Evolutionary conservation across 176 grass and related monocot species (phyloP), one percentile per base, ranked within the genome.

Genomic region (Zea luxurians): DNA sequence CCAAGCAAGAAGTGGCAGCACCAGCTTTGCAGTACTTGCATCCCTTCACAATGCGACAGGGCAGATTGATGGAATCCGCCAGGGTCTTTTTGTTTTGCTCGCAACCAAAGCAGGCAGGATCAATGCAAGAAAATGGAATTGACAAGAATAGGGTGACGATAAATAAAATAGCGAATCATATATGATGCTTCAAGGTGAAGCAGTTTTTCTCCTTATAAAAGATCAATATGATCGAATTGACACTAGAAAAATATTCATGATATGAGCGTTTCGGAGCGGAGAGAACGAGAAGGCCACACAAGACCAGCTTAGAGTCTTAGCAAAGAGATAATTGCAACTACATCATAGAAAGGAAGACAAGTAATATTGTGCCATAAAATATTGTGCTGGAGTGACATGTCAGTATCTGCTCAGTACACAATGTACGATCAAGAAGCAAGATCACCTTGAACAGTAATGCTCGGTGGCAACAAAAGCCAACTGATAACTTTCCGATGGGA

Each of bases 391-490:
- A 45, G 7, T 15, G 12, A 8, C 40, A 59, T 67, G 46, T 35
- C 13, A 21, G 27, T 16, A 68, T 67, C 7, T 42, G 12, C 54
- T 18, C 1, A 80, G 6, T 11, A 61, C 52, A 86, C 59, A 54
- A 52, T 43, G 10, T 10, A 76, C 10, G 76, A 60, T 36, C 3
- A 48, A 35, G 46, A 71, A 50, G 13, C 45, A 85, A 50, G 74
- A 74, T 84, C 61, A 89, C 93, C 90, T 97, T 97, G 71, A 97
- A 97, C n/a, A 97, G 74, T 16, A 93, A 66, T 0, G 88, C 72
- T 68, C 93, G 93, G 68, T 97, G 93, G 74, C 80, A 77, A 46
- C 90, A 97, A 38, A 90, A 70, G 37, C 93, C 93, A 58, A 89
- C 43, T 34, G 90, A 91, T 73, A 97, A 50, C 86, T 90, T 89